These are phyloP conservation scores for Trichophyton schoenleinii DNA, from an alignment of 2,329 filamentous ascomycete genomes.

Conservation along the genomic window DNA sequence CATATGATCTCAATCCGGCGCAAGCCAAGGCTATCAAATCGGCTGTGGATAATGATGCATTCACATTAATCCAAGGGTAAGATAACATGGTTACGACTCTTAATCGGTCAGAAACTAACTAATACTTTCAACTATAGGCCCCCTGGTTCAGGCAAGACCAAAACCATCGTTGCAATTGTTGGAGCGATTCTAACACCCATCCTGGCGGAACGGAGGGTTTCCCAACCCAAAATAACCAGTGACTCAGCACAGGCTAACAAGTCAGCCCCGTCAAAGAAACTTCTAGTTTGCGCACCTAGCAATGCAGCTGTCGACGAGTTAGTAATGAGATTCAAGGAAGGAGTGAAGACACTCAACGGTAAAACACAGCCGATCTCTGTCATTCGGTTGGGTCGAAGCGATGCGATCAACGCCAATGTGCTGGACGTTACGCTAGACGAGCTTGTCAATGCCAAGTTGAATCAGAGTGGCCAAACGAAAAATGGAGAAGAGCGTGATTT, in stretches of 20 bases:
- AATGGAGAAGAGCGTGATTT: conserved; percentile 39
- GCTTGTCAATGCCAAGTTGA: conserved; percentile 64
- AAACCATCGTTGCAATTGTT: conserved; percentile 94
- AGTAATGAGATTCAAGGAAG: conserved; percentile 80
- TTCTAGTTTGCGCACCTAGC: conserved; percentile 94
- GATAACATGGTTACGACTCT: conserved; percentile 11
- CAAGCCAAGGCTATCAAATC: conserved; percentile 88
- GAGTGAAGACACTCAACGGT: conserved; percentile 66
- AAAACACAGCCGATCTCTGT: conserved; percentile 67
- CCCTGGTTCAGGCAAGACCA: conserved; percentile 94
- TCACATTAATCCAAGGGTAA: conserved; percentile 85
- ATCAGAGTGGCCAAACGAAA: conserved; percentile 30
- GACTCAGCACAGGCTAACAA: conserved; percentile 24
- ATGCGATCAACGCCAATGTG: conserved; percentile 82
- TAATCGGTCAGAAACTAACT: conserved; percentile 4
- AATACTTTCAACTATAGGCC: conserved; percentile 45
- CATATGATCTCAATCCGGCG: conserved; percentile 73
- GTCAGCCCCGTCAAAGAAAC: conserved; percentile 54
- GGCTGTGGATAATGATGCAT: conserved; percentile 88
- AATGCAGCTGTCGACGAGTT: conserved; percentile 96
- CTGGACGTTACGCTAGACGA: conserved; percentile 89
- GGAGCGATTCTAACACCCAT: conserved; percentile 63
- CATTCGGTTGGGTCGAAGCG: conserved; percentile 75
- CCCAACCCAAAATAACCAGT: conserved; percentile 28
- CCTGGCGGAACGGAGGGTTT: conserved; percentile 39